Evolutionary conservation across 768 basidiomycete species (phyloP), one percentile per base, ranked within the genome.

Genomic region (Naganishia kalamii): DNA sequence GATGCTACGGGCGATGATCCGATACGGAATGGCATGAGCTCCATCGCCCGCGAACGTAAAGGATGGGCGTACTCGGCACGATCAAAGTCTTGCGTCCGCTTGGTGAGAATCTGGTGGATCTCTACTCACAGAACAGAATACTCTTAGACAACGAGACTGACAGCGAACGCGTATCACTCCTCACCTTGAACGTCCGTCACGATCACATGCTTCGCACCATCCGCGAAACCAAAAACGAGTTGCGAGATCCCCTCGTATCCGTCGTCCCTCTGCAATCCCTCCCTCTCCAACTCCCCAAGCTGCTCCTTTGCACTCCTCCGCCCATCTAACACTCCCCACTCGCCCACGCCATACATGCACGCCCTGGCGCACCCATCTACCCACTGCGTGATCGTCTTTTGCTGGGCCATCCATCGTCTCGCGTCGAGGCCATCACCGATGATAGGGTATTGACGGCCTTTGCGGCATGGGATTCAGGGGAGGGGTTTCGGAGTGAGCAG

Each of bases 221-320:
- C 11, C n/a, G 40, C 50, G 25, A 67, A 67, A 15, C 71, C 69
- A 10, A 72, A 32, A 11, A 70, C 59, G 40, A 75, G 37, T 40
- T 75, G 72, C 27, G 68, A 67, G 15, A 75, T 70, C 7, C 70
- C 74, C 23, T 57, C 35, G 19, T 35, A 57, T 15, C 35, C 21
- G 68, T 2, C 68, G 59, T 15, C 70, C 64, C 43, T 27, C 62
- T 21, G 60, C 63, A 25, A 63, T 1, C 12, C 32, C 1, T 37
- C 8, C 19, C 3, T 32, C 21, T 44, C 35, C 27, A 46, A 46
- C 11, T 61, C 60, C 4, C n/a, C 11, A 11, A 29, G 40, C 41
- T 30, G n/a, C 60, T 61, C 13, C 25, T 61, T 32, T 1, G 54
- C 54, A 7, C 33, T 47, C n/a, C 35, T 44, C 25, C 29, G 29